Base-by-base conservation (phyloP, 108 stramenopile genomes). In the Pseudonitzschia multistriata region DNA sequence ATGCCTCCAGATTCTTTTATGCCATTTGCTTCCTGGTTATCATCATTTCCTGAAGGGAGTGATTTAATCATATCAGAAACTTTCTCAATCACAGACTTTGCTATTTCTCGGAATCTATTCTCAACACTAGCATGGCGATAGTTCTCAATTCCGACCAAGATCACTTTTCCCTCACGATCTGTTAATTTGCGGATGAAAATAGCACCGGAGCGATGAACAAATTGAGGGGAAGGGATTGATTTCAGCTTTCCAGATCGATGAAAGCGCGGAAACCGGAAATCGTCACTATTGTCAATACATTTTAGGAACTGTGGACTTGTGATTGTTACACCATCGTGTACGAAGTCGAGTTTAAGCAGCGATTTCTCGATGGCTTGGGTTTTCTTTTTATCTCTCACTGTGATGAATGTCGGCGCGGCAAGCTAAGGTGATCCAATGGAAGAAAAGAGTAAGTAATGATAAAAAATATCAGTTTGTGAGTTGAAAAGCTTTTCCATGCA, bases 301-400 rank as follows among this genome's bases (percentile, higher is more conserved):
- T 78, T 68, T 24, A 79, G 61, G 60, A 82, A 53, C 27, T 82
- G 76, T 39, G 84, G 79, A 65, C 92, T 77, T 34, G 88, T 87
- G 57, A 83, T 73, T 56, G 83, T 80, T 35, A 75, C 77, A 21
- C 88, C 94, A 74, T 92, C 94, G 70, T 89, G 77, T n/a, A 95
- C 73, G 71, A 90, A 95, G 49, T 82, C 84, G 67, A 83, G 77
- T 29, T 78, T 74, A 35, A 67, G 57, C 10, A 94, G 50, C 0
- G 71, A 64, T 19, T 52, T 54, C 50, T 87, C 85, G n/a, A 90
- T 21, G 17, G 31, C 40, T 40, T 83, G 72, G 7, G 83, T 84
- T 49, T 72, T 73, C 14, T 68, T 54, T 34, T 72, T 79, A 53
- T 86, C 66, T 42, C 68, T 64, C 27, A 92, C 66, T 24, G 69